Percentiles rank a stretch among this genome's conserved stretches.
Conservation (phyloP, 2,329 filamentous ascomycete species). For the Cordyceps fumosorosea region DNA sequence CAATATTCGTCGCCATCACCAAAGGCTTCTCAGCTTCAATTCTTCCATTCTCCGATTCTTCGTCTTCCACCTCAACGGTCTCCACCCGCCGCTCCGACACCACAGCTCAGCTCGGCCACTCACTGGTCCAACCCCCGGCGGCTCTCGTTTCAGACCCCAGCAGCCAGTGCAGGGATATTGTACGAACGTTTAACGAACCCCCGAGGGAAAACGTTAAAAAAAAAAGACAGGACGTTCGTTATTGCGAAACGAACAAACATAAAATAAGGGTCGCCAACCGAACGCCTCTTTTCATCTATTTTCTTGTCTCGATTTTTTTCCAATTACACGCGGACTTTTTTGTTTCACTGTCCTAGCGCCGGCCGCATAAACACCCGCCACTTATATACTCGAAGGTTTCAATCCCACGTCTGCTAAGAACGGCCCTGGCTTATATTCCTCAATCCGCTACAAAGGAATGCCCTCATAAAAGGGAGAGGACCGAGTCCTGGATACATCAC, state of each 20-base stretch:
- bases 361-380: neutral
- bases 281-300: neutral
- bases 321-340: neutral
- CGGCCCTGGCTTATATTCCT: neutral
- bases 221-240: neutral
- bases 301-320: neutral
- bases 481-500: slow-evolving; percentile 10
- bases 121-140: neutral
- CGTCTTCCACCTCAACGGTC: neutral
- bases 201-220: neutral
- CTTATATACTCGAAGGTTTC: slow-evolving; percentile 6
- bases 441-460: neutral
- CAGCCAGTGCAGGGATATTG: neutral
- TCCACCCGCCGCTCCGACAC: neutral
- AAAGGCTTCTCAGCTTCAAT: too few species aligned
- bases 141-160: neutral
- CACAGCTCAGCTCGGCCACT: neutral
- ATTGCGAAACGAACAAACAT: neutral
- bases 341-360: neutral
- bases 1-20: too few species aligned
- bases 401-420: neutral
- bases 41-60: too few species aligned
- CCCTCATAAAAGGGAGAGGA: neutral
- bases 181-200: neutral
- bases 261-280: neutral